Base-by-base conservation (phyloP, 129 eudicot species). In the Chrysanthemum seticuspe region DNA sequence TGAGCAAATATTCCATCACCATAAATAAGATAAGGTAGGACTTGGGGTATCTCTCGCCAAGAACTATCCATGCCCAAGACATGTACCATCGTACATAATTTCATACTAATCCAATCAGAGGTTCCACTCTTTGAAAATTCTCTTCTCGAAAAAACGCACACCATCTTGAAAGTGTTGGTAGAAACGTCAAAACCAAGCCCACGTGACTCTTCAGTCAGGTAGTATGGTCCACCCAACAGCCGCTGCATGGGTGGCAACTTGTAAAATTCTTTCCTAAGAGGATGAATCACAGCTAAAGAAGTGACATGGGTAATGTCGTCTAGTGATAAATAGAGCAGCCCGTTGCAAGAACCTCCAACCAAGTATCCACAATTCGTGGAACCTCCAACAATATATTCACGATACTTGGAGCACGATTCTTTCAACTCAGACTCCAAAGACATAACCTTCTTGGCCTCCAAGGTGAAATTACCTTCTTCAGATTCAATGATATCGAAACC, bases 101-200 rank as follows among this genome's bases (percentile, higher is more conserved):
- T 10, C 65, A 8, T 23, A 19, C 27, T 6, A 18, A 15, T 11
- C 1, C 13, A 2, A 48, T 29, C 45, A 27, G 29, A 25, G 3
- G 12, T 31, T 52, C 5, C 44, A 5, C 7, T n/a, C 27, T 9
- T 40, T 2, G 40, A 34, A 34, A 0, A 2, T 13, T 25, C 23
- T 5, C 50, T 3, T 9, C 5, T 21, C 3, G 14, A 1, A 4
- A 34, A 60, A 25, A 60, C 44, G 18, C 65, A 23, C 29, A 60
- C 44, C 70, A 65, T 40, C 53, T 65, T 65, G 8, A 65, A 65
- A 9, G 2, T 16, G n/a, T 15, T 65, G 23, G 27, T 65, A 65
- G 29, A 65, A 65, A 18, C 31, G 10, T 65, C 70, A 45, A 40
- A 65, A 40, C 54, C 70, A 65, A 65, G n/a, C 51, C 54, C 70